Evolutionary conservation across 805 yeast species (phyloP).

Genomic region (Candida coquimbonensis): DNA sequence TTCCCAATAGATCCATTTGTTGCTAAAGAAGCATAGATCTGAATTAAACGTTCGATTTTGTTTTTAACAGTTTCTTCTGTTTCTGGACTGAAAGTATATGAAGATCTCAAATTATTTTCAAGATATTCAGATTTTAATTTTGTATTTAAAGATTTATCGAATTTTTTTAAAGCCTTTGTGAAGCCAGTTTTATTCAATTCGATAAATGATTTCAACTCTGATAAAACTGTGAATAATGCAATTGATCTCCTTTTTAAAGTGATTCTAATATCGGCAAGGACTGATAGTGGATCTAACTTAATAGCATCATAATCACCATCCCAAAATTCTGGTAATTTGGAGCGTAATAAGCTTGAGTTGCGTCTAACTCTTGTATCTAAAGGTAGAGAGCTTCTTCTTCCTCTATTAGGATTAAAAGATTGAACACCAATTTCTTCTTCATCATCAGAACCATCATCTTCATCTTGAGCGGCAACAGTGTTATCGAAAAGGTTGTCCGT

Average conservation of each 20-base stretch:
- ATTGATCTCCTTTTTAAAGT: slow-evolving; percentile 62
- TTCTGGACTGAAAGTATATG: slow-evolving; percentile 47
- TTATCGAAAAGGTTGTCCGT: background rate
- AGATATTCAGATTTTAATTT: slow-evolving; percentile 54
- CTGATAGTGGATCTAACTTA: slow-evolving; percentile 16
- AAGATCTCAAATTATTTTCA: slow-evolving; percentile 32
- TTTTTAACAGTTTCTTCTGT: slow-evolving; percentile 43
- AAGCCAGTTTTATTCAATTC: slow-evolving; percentile 87
- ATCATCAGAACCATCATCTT: slow-evolving; percentile 3
- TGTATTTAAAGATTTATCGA: slow-evolving; percentile 73
- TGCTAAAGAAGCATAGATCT: slow-evolving; percentile 47
- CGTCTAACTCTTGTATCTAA: slow-evolving; percentile 15
- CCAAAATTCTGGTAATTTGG: slow-evolving; percentile 22
- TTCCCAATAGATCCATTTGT: slow-evolving; percentile 32
- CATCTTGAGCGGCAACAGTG: background rate
- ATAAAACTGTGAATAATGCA: slow-evolving; percentile 61
- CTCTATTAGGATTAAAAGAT: slow-evolving; percentile 12
- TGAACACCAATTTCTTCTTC: slow-evolving; percentile 11
- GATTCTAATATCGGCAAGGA: slow-evolving; percentile 32
- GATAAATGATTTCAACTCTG: slow-evolving; percentile 76
- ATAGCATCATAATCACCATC: slow-evolving; percentile 17
- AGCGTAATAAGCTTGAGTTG: slow-evolving; percentile 11
- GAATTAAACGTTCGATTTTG: slow-evolving; percentile 46
- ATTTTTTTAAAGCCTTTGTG: slow-evolving; percentile 83
- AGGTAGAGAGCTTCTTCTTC: slow-evolving; percentile 18